Percentiles rank a stretch among this genome's conserved stretches.
Evolutionary conservation across 768 basidiomycete species (phyloP).

Genomic region (Tulasnella sp.): DNA sequence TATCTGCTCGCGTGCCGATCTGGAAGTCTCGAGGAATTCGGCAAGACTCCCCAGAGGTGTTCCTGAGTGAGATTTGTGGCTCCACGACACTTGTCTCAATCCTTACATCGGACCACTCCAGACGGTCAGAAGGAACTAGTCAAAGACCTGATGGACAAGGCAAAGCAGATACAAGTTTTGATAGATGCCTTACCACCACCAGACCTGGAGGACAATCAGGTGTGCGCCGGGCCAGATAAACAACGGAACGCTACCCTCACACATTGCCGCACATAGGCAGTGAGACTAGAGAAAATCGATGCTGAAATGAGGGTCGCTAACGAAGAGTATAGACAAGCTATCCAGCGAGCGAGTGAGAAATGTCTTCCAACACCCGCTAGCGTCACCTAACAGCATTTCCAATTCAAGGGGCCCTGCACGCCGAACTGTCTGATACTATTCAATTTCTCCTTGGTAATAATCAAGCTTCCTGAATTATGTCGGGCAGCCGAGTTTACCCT

Average conservation of each 20-base stretch:
- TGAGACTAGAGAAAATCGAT: conserved; percentile 56
- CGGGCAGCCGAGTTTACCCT: no score
- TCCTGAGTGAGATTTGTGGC: conserved; percentile 46
- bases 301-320: conserved; percentile 63
- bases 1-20: conserved; percentile 70
- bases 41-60: conserved; percentile 58
- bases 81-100: not conserved
- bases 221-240: conserved; percentile 22
- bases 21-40: conserved; percentile 66
- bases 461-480: no score
- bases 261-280: conserved; percentile 35
- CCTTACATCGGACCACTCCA: conserved; percentile 25
- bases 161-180: conserved; percentile 80
- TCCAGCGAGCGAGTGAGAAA: conserved; percentile 57
- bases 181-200: conserved; percentile 70
- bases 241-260: not conserved
- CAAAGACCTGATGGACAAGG: conserved; percentile 69
- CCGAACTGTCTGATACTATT: no score
- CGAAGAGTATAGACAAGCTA: conserved; percentile 60
- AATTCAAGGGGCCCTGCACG: no score
- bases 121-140: conserved; percentile 81
- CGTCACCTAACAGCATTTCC: no score
- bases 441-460: no score
- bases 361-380: not conserved
- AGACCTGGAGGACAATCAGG: conserved; percentile 70